Evolutionary conservation across 2,329 filamentous ascomycete species (phyloP), one percentile per base, ranked within the genome.

Genomic region (Pestalotiopsis sp.): DNA sequence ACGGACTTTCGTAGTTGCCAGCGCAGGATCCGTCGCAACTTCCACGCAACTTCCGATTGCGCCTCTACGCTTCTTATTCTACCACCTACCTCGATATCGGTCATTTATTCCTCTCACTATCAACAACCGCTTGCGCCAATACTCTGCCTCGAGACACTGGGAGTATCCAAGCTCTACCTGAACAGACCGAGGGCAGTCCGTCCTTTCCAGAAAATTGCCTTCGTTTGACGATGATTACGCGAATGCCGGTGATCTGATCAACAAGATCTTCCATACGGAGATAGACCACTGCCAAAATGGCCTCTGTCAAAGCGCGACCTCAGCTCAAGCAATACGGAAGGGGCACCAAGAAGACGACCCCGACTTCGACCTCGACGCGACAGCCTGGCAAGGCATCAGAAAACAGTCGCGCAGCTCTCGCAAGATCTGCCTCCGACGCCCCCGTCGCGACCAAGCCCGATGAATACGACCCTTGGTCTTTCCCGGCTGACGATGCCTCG

Each of bases 261-360:
- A 52, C 38, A 31, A 25, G n/a, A 39, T 64, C 39, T 39, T 11
- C 39, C 5, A 23, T 17, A 36, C 17, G n/a, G n/a, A 14, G 38
- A 52, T 36, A 52, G 3, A 52, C 27, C 31, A 56, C n/a, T 70
- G 64, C 23, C 20, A 70, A 27, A 31, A 78, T 78, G 76, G 72
- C 71, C 9, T 70, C 64, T 27, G 68, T 72, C 27, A 71, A 73
- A 68, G 72, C 71, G 66, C 56, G 36, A 39, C 70, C 72, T 72
- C 75, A 73, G 68, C 76, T 74, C 72, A 62, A 62, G 59, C 31
- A 36, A 20, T 78, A 78, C 70, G 77, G 75, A 58, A 78, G 76
- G 66, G 66, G 68, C 23, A 45, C 71, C 17, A 68, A 36, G 56
- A 66, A 45, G n/a, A 49, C 11, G 36, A 12, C 64, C 3, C 7